Conservation (phyloP, 2,329 filamentous ascomycete species). For the Diaporthe sp. region DNA sequence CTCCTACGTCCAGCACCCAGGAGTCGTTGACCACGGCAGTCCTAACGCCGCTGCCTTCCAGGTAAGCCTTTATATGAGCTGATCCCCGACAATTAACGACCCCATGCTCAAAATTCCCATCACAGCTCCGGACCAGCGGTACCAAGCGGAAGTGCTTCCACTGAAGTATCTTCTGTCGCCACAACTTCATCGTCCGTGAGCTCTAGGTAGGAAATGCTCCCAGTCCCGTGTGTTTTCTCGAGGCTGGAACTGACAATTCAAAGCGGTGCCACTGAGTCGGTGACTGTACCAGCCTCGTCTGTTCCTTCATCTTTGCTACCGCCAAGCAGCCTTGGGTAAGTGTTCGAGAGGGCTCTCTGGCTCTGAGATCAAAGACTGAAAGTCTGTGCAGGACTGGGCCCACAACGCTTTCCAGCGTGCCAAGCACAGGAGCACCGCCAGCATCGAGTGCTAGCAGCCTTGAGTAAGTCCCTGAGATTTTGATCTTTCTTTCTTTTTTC, state of each 20-base stretch:
- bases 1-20: constrained; percentile 11
- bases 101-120: background rate
- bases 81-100: background rate
- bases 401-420: background rate
- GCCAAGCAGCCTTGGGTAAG: constrained; percentile 1
- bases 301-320: background rate
- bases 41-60: background rate
- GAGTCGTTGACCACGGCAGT: background rate
- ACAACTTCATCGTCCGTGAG: background rate
- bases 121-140: constrained; percentile 5
- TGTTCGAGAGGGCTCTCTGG: background rate
- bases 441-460: constrained; percentile 15
- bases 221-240: background rate
- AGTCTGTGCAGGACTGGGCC: background rate
- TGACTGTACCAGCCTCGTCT: background rate
- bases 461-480: background rate
- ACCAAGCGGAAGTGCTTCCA: constrained; percentile 4
- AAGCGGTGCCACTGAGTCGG: constrained; percentile 1
- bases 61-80: background rate
- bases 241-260: background rate
- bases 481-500: too few relatives aligned
- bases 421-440: constrained; percentile 5
- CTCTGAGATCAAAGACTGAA: too few relatives aligned
- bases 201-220: constrained; percentile 8
- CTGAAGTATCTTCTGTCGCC: background rate